Conservation (phyloP, 2,329 filamentous ascomycete genomes). For the Cercospora zeina region DNA sequence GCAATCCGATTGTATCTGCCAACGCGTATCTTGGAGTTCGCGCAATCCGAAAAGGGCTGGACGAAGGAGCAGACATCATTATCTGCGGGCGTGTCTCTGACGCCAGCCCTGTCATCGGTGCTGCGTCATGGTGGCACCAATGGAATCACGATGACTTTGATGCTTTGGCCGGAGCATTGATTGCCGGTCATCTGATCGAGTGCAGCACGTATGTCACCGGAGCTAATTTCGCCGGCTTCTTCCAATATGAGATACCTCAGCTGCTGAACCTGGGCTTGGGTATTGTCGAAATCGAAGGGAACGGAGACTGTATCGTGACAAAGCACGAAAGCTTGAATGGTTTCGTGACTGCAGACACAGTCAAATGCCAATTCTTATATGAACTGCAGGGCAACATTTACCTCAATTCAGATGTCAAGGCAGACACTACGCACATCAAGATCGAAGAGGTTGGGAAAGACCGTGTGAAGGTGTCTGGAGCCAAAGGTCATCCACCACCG, state of each 20-base stretch:
- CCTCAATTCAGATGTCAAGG: conserved; percentile 58
- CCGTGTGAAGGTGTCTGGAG: conserved; percentile 51
- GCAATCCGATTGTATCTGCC: conserved; percentile 33
- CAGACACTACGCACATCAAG: conserved; percentile 51
- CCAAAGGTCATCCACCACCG: conserved; percentile 49
- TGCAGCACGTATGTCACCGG: conserved; percentile 42
- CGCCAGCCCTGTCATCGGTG: conserved; percentile 46
- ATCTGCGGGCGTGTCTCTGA: conserved; percentile 47
- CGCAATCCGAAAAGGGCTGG: conserved; percentile 44
- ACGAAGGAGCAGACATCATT: conserved; percentile 46
- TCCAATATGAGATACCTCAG: conserved; percentile 37
- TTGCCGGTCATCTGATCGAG: conserved; percentile 47
- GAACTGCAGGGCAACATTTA: conserved; percentile 58
- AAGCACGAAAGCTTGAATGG: conserved; percentile 43
- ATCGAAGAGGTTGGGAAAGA: conserved; percentile 54
- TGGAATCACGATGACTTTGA: conserved; percentile 44
- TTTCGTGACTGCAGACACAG: conserved; percentile 49
- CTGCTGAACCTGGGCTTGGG: conserved; percentile 40
- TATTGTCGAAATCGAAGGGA: conserved; percentile 38
- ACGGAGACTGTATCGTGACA: conserved; percentile 41
- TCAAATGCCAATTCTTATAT: conserved; percentile 55
- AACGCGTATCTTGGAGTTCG: conserved; percentile 48
- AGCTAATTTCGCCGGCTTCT: conserved; percentile 47
- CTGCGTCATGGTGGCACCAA: conserved; percentile 47
- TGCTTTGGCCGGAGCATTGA: conserved; percentile 43